These are phyloP conservation scores for Linnemannia zychae DNA, from an alignment of 192 early-diverging fungal species.

Conservation along the genomic window DNA sequence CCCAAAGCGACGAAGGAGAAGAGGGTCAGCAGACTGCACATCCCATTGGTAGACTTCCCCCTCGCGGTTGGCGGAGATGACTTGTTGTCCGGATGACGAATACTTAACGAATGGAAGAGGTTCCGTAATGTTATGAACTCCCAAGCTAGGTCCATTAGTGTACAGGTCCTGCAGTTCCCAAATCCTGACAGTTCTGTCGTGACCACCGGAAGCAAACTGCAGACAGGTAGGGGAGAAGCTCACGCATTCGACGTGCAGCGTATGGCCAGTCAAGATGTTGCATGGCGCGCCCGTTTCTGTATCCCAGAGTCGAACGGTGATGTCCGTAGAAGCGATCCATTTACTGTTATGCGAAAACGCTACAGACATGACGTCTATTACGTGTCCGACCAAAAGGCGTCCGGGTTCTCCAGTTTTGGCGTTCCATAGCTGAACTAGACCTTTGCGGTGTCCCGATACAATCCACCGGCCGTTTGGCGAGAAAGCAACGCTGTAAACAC, in stretches of 20 bases:
- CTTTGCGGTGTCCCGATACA: neutral
- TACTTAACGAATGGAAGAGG: neutral
- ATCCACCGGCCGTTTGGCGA: conserved; percentile 1
- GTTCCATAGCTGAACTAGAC: neutral
- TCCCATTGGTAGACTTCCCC: neutral
- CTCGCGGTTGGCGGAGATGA: neutral
- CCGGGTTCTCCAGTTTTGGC: conserved; percentile 5
- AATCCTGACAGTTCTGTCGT: neutral
- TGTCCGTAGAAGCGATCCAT: conserved; percentile 15
- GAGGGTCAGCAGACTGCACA: neutral
- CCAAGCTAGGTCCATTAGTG: neutral
- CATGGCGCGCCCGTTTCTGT: neutral
- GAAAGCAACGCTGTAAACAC: neutral
- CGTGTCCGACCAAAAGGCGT: neutral
- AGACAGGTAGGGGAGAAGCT: neutral
- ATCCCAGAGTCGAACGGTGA: neutral
- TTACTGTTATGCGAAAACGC: neutral
- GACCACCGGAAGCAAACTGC: neutral
- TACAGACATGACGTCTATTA: neutral
- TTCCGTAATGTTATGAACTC: neutral
- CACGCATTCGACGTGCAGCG: neutral
- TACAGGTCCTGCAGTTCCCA: neutral
- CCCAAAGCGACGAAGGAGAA: neutral
- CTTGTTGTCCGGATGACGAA: conserved; percentile 3
- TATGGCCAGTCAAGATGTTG: neutral